Evolutionary conservation across 192 early-diverging fungal genomes (phyloP).

Genomic region (Backusella tuberculispora): DNA sequence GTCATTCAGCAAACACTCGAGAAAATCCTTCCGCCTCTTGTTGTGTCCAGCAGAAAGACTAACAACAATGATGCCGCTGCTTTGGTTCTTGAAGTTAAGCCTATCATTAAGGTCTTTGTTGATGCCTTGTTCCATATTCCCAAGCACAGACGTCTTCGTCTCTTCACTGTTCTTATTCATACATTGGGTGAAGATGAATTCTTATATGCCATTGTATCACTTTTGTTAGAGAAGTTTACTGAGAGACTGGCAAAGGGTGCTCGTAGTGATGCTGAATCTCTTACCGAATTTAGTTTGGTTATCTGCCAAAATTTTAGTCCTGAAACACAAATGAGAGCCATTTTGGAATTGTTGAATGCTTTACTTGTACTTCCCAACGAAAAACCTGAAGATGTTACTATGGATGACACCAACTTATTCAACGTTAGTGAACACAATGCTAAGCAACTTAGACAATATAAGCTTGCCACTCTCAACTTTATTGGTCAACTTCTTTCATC

Average conservation of each 20-base stretch:
- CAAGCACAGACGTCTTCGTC: slow-evolving; percentile 83
- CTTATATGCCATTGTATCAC: slow-evolving; percentile 70
- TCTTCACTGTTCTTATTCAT: slow-evolving; percentile 82
- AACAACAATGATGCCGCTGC: slow-evolving; percentile 39
- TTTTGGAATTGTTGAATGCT: slow-evolving; percentile 61
- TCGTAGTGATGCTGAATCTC: slow-evolving; percentile 62
- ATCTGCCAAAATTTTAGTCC: slow-evolving; percentile 72
- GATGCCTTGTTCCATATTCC: slow-evolving; percentile 92
- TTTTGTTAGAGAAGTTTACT: slow-evolving; percentile 76
- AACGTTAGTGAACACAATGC: slow-evolving; percentile 47
- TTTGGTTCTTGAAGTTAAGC: slow-evolving; percentile 61
- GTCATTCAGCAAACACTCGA: slow-evolving; percentile 91
- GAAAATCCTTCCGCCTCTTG: slow-evolving; percentile 84
- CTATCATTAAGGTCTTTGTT: slow-evolving; percentile 89
- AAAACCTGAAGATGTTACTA: slow-evolving; percentile 35
- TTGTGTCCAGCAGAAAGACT: slow-evolving; percentile 47
- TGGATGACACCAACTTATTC: slow-evolving; percentile 27
- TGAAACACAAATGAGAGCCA: slow-evolving; percentile 66
- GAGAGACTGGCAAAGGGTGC: slow-evolving; percentile 54
- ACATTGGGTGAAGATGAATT: slow-evolving; percentile 81
- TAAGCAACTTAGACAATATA: slow-evolving; percentile 70
- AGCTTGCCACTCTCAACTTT: slow-evolving; percentile 61
- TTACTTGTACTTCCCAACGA: slow-evolving; percentile 61
- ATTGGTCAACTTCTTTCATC: slow-evolving; percentile 52
- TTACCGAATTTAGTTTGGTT: slow-evolving; percentile 75